Percentiles rank a stretch among this genome's conserved stretches.
Evolutionary conservation across 495 filamentous ascomycete species (phyloP).

Genomic region (Penicillium lagena): DNA sequence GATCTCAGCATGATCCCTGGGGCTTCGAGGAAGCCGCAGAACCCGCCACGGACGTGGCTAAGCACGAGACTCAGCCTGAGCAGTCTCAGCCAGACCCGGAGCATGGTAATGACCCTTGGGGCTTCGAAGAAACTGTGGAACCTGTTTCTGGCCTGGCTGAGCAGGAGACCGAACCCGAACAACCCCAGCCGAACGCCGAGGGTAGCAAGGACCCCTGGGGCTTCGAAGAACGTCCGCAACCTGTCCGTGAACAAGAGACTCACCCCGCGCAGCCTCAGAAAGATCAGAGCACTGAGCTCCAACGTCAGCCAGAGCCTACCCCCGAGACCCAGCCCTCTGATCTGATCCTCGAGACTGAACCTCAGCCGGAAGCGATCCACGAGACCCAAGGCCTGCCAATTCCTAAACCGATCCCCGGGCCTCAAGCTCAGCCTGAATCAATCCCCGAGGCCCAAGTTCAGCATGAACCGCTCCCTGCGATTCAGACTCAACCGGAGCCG

Average conservation of each 20-base stretch:
- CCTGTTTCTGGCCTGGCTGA: background rate
- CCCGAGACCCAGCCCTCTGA: background rate
- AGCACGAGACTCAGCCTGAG: background rate
- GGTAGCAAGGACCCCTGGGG: too few relatives aligned
- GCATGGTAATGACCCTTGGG: too few relatives aligned
- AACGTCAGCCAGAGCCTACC: background rate
- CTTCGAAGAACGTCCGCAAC: background rate
- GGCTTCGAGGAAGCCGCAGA: background rate
- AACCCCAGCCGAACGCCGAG: background rate
- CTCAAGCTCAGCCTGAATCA: background rate
- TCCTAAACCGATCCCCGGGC: too few relatives aligned
- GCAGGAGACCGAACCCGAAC: background rate
- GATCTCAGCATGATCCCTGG: too few relatives aligned
- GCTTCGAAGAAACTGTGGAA: background rate
- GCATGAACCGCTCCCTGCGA: too few relatives aligned
- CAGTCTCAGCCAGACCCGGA: background rate
- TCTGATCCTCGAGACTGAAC: background rate
- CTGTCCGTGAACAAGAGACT: background rate
- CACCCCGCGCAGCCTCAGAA: background rate
- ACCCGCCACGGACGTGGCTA: background rate
- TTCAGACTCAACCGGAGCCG: background rate
- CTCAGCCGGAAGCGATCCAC: background rate
- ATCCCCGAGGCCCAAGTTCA: background rate
- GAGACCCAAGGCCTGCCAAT: background rate
- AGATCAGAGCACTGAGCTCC: too few relatives aligned